A percentile compares a stretch with the other conserved stretches of the same genome.
Conservation (phyloP, 2,329 filamentous ascomycete species). For the Paracoccidioides lutzii region DNA sequence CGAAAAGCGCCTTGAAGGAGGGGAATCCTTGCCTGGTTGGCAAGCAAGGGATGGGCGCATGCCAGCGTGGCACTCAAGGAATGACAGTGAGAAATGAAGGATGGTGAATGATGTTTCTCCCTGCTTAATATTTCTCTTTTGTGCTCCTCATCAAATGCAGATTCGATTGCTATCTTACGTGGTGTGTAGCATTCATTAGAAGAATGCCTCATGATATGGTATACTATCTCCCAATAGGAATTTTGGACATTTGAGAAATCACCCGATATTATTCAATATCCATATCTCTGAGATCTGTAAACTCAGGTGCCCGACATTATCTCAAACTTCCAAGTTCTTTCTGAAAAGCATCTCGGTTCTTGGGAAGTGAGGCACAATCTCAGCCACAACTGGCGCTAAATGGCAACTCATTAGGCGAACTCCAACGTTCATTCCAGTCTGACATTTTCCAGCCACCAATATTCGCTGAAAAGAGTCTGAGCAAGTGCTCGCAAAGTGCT, state of each 20-base stretch:
- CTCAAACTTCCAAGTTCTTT: background rate
- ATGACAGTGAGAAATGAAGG: background rate
- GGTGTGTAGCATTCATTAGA: background rate
- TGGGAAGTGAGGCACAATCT: background rate
- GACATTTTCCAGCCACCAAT: too few species aligned
- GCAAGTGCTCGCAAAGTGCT: too few species aligned
- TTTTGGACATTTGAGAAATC: background rate
- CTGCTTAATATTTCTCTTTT: background rate
- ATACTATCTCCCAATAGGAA: background rate
- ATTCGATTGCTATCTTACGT: background rate
- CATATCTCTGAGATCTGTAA: too few species aligned
- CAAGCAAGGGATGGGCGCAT: background rate
- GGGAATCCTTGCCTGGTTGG: background rate
- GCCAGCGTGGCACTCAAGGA: slow-evolving; percentile 3
- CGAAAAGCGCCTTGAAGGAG: background rate
- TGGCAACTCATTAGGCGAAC: too few species aligned
- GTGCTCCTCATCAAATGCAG: background rate
- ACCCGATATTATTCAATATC: background rate
- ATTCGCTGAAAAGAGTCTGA: too few species aligned
- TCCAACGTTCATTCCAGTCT: too few species aligned
- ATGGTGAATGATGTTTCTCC: background rate
- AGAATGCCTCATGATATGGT: background rate
- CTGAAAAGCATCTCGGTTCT: background rate
- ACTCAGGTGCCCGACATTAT: background rate
- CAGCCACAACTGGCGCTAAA: background rate